A percentile compares a stretch with the other conserved stretches of the same genome.
Evolutionary conservation across 345 rosid species (phyloP).

Genomic region (Gossypium thurberi): DNA sequence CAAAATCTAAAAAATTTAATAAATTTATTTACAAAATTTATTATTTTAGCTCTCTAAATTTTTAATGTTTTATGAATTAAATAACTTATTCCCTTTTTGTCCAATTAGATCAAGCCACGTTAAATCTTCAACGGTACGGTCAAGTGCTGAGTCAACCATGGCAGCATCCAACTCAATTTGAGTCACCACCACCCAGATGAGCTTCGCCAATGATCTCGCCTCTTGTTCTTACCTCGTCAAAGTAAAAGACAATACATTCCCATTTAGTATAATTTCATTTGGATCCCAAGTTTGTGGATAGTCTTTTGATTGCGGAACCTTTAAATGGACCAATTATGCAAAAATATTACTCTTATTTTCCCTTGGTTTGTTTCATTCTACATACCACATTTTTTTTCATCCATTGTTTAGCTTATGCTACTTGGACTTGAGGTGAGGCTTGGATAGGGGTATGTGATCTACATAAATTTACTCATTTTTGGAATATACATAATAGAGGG

Average conservation of each 20-base stretch:
- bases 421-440: background rate
- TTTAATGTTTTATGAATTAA: too few relatives aligned
- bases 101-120: background rate
- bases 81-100: too few relatives aligned
- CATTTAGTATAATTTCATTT: slow-evolving; percentile 9
- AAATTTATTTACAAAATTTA: too few relatives aligned
- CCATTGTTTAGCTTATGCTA: background rate
- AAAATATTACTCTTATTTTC: slow-evolving; percentile 36
- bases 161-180: slow-evolving; percentile 48
- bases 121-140: background rate
- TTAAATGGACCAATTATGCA: slow-evolving; percentile 80
- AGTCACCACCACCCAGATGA: slow-evolving; percentile 90
- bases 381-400: background rate
- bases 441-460: background rate
- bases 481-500: background rate
- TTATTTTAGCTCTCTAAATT: too few relatives aligned
- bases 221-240: slow-evolving; percentile 86
- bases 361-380: background rate
- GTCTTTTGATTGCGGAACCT: slow-evolving; percentile 62
- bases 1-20: too few relatives aligned
- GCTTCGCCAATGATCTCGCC: slow-evolving; percentile 73
- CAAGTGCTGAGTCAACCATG: slow-evolving; percentile 30
- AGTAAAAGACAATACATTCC: slow-evolving; percentile 25
- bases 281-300: slow-evolving; percentile 59
- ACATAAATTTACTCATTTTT: background rate